Percentiles rank a stretch among this genome's conserved stretches.
Conservation (phyloP, 768 basidiomycete species). For the Rhizopogon rudus region DNA sequence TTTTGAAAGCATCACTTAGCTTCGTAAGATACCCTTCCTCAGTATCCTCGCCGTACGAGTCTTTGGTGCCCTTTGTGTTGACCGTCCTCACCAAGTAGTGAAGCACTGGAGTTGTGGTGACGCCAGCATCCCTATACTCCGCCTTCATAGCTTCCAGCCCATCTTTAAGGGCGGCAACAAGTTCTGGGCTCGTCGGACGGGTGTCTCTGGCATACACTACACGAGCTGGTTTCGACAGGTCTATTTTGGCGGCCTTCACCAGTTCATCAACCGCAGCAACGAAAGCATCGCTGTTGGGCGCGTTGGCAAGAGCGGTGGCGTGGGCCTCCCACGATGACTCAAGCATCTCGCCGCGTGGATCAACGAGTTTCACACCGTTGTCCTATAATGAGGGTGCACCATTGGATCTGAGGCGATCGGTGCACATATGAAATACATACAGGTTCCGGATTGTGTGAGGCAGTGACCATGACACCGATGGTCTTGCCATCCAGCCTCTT, state of each 20-base stretch:
- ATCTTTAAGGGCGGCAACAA: constrained; percentile 75
- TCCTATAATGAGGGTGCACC: constrained; percentile 49
- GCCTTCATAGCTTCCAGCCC: constrained; percentile 74
- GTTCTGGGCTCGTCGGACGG: constrained; percentile 74
- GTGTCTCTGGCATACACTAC: constrained; percentile 95
- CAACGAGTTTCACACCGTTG: constrained; percentile 98
- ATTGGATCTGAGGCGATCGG: neutral
- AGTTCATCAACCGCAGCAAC: constrained; percentile 57
- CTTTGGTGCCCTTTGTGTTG: constrained; percentile 78
- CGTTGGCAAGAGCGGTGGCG: constrained; percentile 86
- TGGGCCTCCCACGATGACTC: constrained; percentile 88
- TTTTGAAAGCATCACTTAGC: constrained; percentile 78
- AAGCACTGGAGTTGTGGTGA: constrained; percentile 91
- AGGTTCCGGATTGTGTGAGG: constrained; percentile 98
- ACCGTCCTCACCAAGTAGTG: constrained; percentile 91
- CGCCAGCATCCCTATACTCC: constrained; percentile 66
- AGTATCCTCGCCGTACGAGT: constrained; percentile 76
- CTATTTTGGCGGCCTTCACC: constrained; percentile 63
- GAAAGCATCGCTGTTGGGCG: constrained; percentile 69
- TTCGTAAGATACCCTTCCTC: constrained; percentile 83
- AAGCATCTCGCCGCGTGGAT: constrained; percentile 97
- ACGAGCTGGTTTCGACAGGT: constrained; percentile 68
- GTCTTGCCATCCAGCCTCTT: constrained; percentile 87
- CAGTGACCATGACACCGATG: constrained; percentile 98
- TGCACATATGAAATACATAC: constrained; percentile 38